These are phyloP conservation scores for Salix suchowensis DNA, from an alignment of 345 rosid genomes.

Conservation along the genomic window DNA sequence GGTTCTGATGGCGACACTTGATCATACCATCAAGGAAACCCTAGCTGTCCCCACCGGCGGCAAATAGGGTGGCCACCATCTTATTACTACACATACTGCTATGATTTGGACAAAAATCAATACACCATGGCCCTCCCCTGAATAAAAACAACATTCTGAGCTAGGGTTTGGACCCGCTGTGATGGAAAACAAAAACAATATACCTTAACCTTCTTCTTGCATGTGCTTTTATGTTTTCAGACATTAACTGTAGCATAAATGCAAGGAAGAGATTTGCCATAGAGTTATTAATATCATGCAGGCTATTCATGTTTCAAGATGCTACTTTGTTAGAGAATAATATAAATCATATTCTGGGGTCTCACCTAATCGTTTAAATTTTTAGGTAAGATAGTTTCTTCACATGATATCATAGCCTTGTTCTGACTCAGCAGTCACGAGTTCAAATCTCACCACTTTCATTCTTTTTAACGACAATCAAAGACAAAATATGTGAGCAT, in stretches of 20 bases:
- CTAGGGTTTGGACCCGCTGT: not conserved
- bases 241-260: not conserved
- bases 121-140: not conserved
- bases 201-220: not conserved
- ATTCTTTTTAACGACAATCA: rapidly evolving
- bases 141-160: not conserved
- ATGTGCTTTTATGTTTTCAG: not conserved
- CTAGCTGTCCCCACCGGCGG: not conserved
- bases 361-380: too few species aligned
- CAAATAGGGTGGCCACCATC: not conserved
- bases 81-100: not conserved
- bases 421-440: rapidly evolving
- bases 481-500: rapidly evolving
- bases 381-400: rapidly evolving
- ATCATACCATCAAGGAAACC: not conserved
- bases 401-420: rapidly evolving
- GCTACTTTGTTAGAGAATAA: not conserved
- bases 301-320: not conserved
- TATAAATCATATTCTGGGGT: rapidly evolving
- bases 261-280: not conserved
- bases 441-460: rapidly evolving
- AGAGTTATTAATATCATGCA: not conserved
- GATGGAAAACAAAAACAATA: not conserved
- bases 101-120: not conserved
- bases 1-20: not conserved